A percentile compares a stretch with the other conserved stretches of the same genome.
These are phyloP conservation scores for Breynia disticha DNA, from an alignment of 441 rosid species.

Conservation along the genomic window DNA sequence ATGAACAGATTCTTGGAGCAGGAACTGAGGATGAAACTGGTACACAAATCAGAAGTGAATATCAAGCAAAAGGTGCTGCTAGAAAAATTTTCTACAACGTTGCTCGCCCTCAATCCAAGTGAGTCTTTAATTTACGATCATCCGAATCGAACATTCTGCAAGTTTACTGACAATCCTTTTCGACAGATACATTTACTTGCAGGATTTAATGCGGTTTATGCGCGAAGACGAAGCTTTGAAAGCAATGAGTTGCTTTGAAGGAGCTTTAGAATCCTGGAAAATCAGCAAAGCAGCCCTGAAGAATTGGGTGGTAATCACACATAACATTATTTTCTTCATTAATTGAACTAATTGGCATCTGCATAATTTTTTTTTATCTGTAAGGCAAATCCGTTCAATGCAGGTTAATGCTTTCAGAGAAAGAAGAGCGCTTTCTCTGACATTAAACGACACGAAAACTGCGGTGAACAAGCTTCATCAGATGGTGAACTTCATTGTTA, in stretches of 20 bases:
- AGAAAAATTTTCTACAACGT: slow-evolving; percentile 66
- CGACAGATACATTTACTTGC: slow-evolving; percentile 46
- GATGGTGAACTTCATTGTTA: slow-evolving; percentile 32
- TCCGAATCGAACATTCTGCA: too few species aligned
- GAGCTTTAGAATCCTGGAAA: slow-evolving; percentile 39
- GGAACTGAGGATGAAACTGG: slow-evolving; percentile 45
- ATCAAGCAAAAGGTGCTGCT: slow-evolving; percentile 78
- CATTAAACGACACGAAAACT: slow-evolving; percentile 63
- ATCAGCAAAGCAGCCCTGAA: slow-evolving; percentile 60
- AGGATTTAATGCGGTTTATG: slow-evolving; percentile 71
- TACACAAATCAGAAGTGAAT: slow-evolving; percentile 51
- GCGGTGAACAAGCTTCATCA: slow-evolving; percentile 58
- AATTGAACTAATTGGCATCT: not conserved
- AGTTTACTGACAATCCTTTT: not conserved
- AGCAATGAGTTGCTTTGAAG: slow-evolving; percentile 64
- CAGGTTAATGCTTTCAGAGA: slow-evolving; percentile 63
- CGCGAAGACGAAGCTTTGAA: slow-evolving; percentile 59
- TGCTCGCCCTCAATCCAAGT: slow-evolving; percentile 54
- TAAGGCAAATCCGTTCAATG: too few species aligned
- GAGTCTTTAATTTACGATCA: slow-evolving; percentile 1
- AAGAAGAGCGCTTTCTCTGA: slow-evolving; percentile 55
- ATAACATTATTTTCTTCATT: not conserved
- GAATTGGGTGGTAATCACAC: slow-evolving; percentile 68
- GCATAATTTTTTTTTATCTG: too few species aligned
- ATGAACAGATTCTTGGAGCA: slow-evolving; percentile 41